Conservation (phyloP, 352 stramenopile species). For the Globisporangium orthogonon region DNA sequence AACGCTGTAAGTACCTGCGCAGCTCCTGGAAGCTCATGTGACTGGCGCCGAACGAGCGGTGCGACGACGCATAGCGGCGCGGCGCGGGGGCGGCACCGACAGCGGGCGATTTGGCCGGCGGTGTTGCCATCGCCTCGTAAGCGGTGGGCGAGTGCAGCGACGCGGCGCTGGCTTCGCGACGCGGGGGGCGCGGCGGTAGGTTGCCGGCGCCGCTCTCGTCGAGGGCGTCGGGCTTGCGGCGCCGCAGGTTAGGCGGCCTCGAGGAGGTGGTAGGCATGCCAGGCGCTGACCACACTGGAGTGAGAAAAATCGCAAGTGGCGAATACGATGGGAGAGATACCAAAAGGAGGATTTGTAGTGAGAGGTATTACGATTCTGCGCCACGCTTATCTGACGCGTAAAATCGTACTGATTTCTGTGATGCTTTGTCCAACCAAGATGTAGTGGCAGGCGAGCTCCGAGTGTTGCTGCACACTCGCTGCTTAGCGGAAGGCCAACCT, state of each 20-base stretch:
- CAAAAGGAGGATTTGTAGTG: too few species aligned
- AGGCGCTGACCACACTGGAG: too few species aligned
- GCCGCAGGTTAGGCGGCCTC: background rate
- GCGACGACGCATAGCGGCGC: conserved; percentile 12
- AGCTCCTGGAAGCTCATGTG: conserved; percentile 11
- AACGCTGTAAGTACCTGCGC: conserved; percentile 2
- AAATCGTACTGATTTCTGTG: too few species aligned
- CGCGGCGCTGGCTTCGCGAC: background rate
- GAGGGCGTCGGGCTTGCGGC: background rate
- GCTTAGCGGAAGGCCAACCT: too few species aligned
- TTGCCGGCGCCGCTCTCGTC: background rate
- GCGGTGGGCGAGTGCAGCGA: conserved; percentile 10
- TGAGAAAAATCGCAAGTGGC: too few species aligned
- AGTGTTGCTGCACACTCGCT: too few species aligned
- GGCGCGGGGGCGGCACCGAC: background rate
- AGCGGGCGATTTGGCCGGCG: conserved; percentile 8
- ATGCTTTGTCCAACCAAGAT: too few species aligned
- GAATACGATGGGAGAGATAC: too few species aligned
- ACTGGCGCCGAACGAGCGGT: conserved; percentile 7
- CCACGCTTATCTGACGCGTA: too few species aligned
- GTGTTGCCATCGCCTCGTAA: conserved; percentile 35
- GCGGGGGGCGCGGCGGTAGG: background rate
- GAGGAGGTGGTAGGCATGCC: too few species aligned
- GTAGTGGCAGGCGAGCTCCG: too few species aligned
- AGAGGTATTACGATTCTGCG: too few species aligned